Conservation (phyloP, 2,329 filamentous ascomycete species). For the Diaporthe amygdali region DNA sequence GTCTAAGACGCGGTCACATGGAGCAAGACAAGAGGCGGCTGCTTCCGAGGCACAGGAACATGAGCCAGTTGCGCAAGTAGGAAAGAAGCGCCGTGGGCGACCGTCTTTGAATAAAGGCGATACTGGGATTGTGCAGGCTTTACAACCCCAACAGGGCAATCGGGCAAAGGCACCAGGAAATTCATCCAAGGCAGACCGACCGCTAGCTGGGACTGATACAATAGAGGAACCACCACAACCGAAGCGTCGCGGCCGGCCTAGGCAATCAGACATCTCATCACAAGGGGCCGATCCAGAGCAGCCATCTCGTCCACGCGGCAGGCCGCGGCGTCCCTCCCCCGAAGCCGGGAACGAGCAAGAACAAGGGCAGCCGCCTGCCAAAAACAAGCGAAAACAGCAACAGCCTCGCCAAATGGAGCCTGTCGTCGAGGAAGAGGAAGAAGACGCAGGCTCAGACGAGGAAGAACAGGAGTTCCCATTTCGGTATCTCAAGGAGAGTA, state of each 20-base stretch:
- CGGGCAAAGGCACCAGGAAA: neutral
- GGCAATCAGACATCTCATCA: slow-evolving; percentile 10
- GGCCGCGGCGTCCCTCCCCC: neutral
- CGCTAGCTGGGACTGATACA: slow-evolving; percentile 14
- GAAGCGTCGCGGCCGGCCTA: slow-evolving; percentile 27
- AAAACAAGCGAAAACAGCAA: neutral
- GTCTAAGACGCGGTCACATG: neutral
- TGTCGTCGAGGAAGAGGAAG: neutral
- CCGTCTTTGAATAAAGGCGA: neutral
- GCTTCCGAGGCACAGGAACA: neutral
- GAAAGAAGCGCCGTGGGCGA: slow-evolving; percentile 9
- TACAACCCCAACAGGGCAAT: slow-evolving; percentile 5
- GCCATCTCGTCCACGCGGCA: neutral
- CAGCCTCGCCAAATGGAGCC: neutral
- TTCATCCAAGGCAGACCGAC: neutral
- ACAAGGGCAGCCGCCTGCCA: neutral
- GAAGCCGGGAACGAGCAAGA: slow-evolving; percentile 25
- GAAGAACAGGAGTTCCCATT: slow-evolving; percentile 41
- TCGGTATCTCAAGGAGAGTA: slow-evolving; percentile 56
- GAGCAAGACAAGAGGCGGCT: neutral
- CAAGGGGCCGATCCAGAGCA: neutral
- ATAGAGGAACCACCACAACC: slow-evolving; percentile 18
- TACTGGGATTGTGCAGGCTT: neutral
- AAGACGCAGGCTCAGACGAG: slow-evolving; percentile 6
- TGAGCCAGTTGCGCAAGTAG: neutral